Evolutionary conservation across 208 protist genomes (phyloP), one percentile per base, ranked within the genome.

Genomic region (Leishmania major): DNA sequence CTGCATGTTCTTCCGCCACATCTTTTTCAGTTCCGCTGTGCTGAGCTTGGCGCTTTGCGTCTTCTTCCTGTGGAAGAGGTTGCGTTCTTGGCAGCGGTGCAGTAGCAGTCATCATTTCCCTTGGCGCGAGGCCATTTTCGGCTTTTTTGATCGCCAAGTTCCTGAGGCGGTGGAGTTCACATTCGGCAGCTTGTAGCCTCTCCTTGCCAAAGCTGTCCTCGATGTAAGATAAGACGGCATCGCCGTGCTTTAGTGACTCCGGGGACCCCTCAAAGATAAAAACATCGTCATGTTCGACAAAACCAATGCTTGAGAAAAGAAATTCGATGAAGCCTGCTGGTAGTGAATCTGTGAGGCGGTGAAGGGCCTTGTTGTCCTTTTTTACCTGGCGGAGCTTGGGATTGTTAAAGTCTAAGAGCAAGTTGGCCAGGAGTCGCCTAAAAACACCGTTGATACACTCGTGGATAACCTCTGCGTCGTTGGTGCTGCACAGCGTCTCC

Each of bases 381-480:
- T 90, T 85, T 17, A 96, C 91, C 47, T 78, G 69, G 22, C 86
- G 83, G 72, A 89, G 94, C 66, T 89, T 94, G 51, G 87, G 80
- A 78, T 95, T 91, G 15, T 93, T 62, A 75, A 89, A 90, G 31
- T 96, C 81, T 7, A 93, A 81, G 22, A 95, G 82, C n/a, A 96
- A 43, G 78, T 96, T 96, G 25, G 89, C 89, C 28, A 96, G 86
- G 19, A 96, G 84, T 2, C 77, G 81, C 15, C 93, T 77, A 75
- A 95, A 96, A 28, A 96, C 85, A 22, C 59, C 47, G 13, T 86
- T 73, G 45, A 92, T 78, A 28, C 84, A 88, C 11, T 57, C 64
- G 35, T 57, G 69, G 31, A 88, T 45, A 7, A 43, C n/a, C 1
- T 64, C 66, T 22, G 70, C 19, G 59, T 87, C 15, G 7, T 10